Evolutionary conservation across 2,329 filamentous ascomycete genomes (phyloP), one percentile per base, ranked within the genome.

Genomic region (Botrytis paeoniae): DNA sequence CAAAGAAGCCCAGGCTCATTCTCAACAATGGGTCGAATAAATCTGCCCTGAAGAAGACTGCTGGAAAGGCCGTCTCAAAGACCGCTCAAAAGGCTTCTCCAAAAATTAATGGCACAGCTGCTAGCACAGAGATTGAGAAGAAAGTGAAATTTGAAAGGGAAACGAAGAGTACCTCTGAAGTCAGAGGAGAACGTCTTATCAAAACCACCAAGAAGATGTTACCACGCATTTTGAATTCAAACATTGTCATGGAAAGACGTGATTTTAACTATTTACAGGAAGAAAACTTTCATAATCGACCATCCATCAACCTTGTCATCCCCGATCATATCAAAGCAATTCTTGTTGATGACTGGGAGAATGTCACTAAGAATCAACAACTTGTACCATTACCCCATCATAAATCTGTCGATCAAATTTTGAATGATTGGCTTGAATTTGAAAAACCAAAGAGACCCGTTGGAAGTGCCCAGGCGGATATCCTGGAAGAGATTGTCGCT

Each of bases 261-360:
- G 54, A 72, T 59, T 72, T 72, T 72, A 60, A 72, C 70, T 72
- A 68, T 72, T 29, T 68, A 41, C 82, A 98, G 95, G 96, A 98
- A 85, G 96, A 98, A 75, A 85, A 88, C 7, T 99, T 97, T 81
- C 89, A 94, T 80, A 87, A 88, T 75, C 91, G 94, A 73, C 95
- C 95, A 32, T 93, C 94, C 29, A 92, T 99, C 79, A 93, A 94
- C 78, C 88, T 99, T 60, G 87, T 91, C 68, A 90, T 98, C 76
- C 94, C 96, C 0, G 96, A 98, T 80, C 89, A 92, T 76, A 87
- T 99, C 77, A 98, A 98, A 84, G 93, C 93, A 25, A 88, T 97
- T 75, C 89, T 99, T 4, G 96, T 99, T 35, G 96, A 99, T 81
- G 96, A 99, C 82, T 99, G 96, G 96, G 96, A 99, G 82, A 97